These are phyloP conservation scores for Gigaspora rosea DNA, from an alignment of 192 early-diverging fungal species.

Conservation along the genomic window DNA sequence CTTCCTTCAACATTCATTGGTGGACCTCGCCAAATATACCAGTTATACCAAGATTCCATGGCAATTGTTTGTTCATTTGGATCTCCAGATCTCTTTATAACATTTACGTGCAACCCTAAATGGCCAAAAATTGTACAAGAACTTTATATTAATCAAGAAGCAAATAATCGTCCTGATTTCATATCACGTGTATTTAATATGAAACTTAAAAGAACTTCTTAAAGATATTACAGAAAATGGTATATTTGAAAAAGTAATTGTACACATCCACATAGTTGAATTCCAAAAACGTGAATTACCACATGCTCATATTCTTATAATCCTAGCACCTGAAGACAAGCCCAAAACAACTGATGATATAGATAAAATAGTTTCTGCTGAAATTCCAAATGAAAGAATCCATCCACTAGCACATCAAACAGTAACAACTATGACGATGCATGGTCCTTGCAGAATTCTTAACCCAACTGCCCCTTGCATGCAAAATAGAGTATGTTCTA, in stretches of 20 bases:
- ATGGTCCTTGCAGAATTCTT: not conserved
- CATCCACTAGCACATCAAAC: slow-evolving; percentile 18
- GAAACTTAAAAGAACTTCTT: slow-evolving; percentile 31
- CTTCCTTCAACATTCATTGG: slow-evolving; percentile 26
- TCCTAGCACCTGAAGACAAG: slow-evolving; percentile 28
- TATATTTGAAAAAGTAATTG: slow-evolving; percentile 33
- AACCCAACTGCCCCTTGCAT: slow-evolving; percentile 36
- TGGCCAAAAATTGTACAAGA: slow-evolving; percentile 34
- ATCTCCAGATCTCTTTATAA: slow-evolving; percentile 46
- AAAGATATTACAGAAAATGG: slow-evolving; percentile 21
- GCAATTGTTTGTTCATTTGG: slow-evolving; percentile 33
- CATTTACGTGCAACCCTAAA: slow-evolving; percentile 38
- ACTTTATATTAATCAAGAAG: slow-evolving; percentile 15
- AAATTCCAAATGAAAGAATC: slow-evolving; percentile 33
- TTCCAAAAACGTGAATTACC: slow-evolving; percentile 46
- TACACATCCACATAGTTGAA: not conserved
- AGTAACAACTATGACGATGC: too few species aligned
- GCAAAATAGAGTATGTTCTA: slow-evolving; percentile 36
- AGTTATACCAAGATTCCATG: slow-evolving; percentile 34
- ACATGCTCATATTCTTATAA: slow-evolving; percentile 44
- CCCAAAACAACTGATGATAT: slow-evolving; percentile 21
- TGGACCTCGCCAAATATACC: slow-evolving; percentile 27
- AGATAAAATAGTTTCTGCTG: slow-evolving; percentile 36
- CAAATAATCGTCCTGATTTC: slow-evolving; percentile 33
- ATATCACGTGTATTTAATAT: slow-evolving; percentile 29